Percentiles rank a stretch among this genome's conserved stretches.
Conservation (phyloP, 306 rosid species). For the Lagenaria siceraria region DNA sequence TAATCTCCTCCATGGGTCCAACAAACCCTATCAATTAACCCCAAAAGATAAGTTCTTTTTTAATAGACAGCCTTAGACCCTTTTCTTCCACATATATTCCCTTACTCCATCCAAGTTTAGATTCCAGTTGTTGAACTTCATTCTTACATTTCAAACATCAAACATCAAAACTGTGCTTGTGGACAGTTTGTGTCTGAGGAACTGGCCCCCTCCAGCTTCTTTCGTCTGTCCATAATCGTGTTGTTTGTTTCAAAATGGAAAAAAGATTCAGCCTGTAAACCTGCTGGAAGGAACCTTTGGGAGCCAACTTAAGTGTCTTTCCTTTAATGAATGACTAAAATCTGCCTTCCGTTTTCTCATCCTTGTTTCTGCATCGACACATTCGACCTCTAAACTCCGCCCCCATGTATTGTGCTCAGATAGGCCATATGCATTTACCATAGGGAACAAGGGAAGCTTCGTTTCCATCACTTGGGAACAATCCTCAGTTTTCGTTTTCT, state of each 20-base stretch:
- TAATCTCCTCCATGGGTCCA: slow-evolving; percentile 11
- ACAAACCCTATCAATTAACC: slow-evolving; percentile 7
- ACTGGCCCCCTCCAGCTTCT: not conserved
- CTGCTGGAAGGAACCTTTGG: slow-evolving; percentile 23
- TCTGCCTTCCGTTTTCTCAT: slow-evolving; percentile 27
- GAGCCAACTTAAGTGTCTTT: slow-evolving; percentile 18
- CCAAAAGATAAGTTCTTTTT: not conserved
- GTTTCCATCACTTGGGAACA: slow-evolving; percentile 1
- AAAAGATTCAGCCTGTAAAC: slow-evolving; percentile 17
- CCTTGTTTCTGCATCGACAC: slow-evolving; percentile 8
- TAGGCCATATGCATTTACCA: slow-evolving; percentile 7
- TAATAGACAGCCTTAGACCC: not conserved
- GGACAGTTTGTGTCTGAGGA: not conserved
- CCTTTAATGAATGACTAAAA: slow-evolving; percentile 9
- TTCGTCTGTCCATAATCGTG: too few relatives aligned
- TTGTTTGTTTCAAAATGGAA: not conserved
- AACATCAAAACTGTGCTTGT: not conserved
- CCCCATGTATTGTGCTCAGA: slow-evolving; percentile 2
- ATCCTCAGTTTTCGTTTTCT: slow-evolving; percentile 5
- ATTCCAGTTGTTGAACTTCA: not conserved
- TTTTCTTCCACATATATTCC: not conserved
- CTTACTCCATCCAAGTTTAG: not conserved
- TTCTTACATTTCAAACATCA: not conserved
- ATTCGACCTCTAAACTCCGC: slow-evolving; percentile 7
- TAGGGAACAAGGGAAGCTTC: slow-evolving; percentile 1